These are phyloP conservation scores for Scytalidium sp. DNA, from an alignment of 2,329 filamentous ascomycete species.

Conservation along the genomic window DNA sequence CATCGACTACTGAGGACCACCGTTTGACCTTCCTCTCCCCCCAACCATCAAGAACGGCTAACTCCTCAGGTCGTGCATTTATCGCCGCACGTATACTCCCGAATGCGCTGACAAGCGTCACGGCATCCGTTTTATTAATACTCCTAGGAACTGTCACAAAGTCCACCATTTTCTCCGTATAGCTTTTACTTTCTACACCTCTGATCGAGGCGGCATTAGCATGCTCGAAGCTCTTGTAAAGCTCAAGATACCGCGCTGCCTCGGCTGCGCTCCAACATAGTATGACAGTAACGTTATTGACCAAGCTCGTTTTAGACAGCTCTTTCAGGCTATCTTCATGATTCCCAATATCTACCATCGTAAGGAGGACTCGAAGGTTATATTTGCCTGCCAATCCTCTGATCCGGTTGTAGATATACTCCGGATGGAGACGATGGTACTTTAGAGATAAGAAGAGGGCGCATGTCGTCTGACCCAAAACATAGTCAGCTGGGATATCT, in stretches of 20 bases:
- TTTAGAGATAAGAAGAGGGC: constrained; percentile 92
- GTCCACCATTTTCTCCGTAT: constrained; percentile 83
- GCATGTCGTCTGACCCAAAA: constrained; percentile 82
- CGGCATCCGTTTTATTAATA: constrained; percentile 92
- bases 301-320: constrained; percentile 84
- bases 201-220: constrained; percentile 76
- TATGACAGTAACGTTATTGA: constrained; percentile 90
- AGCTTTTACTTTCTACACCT: constrained; percentile 78
- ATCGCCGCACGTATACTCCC: constrained; percentile 83
- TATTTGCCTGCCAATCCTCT: constrained; percentile 81
- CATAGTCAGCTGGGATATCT: constrained; percentile 93
- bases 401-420: constrained; percentile 96
- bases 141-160: constrained; percentile 88
- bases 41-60: constrained; percentile 85
- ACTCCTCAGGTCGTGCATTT: constrained; percentile 83
- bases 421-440: constrained; percentile 94
- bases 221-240: constrained; percentile 94
- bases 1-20: constrained; percentile 78
- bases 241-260: constrained; percentile 87
- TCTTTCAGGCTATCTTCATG: constrained; percentile 89
- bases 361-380: constrained; percentile 78
- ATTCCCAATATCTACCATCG: constrained; percentile 92
- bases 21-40: constrained; percentile 90
- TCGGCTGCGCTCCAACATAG: constrained; percentile 94
- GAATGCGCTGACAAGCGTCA: constrained; percentile 87